Evolutionary conservation across 1,284 basidiomycete genomes (phyloP).

Genomic region (Athelia psychrophila): DNA sequence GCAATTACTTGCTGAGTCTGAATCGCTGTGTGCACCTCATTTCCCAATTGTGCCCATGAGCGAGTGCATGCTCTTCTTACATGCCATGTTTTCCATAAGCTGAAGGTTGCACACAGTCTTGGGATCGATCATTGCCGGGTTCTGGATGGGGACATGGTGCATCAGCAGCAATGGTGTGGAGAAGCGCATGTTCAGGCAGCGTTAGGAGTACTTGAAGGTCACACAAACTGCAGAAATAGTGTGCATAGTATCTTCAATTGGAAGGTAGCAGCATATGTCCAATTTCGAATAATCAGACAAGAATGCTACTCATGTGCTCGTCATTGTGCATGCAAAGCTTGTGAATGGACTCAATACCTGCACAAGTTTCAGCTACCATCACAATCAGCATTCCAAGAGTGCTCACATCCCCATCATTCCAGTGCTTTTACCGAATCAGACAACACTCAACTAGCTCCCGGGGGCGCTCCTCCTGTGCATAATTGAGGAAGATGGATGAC

Average conservation of each 20-base stretch:
- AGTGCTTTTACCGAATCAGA: slow-evolving; percentile 72
- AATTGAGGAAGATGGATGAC: slow-evolving; percentile 69
- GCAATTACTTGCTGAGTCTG: too few relatives aligned
- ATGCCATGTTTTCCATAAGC: slow-evolving; percentile 72
- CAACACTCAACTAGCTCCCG: slow-evolving; percentile 64
- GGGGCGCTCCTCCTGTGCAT: slow-evolving; percentile 70
- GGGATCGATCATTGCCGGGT: slow-evolving; percentile 90
- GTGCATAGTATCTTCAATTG: slow-evolving; percentile 73
- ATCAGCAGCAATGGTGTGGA: slow-evolving; percentile 75
- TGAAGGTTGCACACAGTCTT: slow-evolving; percentile 88
- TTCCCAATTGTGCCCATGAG: slow-evolving; percentile 78
- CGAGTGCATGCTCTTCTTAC: slow-evolving; percentile 64
- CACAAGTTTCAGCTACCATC: slow-evolving; percentile 14
- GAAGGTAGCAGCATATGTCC: background rate
- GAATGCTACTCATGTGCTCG: slow-evolving; percentile 69
- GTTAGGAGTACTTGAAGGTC: slow-evolving; percentile 79
- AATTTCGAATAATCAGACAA: slow-evolving; percentile 33
- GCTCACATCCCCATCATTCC: slow-evolving; percentile 77
- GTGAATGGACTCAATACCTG: slow-evolving; percentile 76
- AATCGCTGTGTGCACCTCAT: too few relatives aligned
- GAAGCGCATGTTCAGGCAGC: slow-evolving; percentile 66
- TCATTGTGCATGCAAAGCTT: too few relatives aligned
- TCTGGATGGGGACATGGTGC: slow-evolving; percentile 74
- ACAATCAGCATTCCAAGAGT: slow-evolving; percentile 1
- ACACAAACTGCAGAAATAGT: slow-evolving; percentile 84